Evolutionary conservation across 306 rosid species (phyloP), one percentile per base, ranked within the genome.

Genomic region (Chamaecrista fasciculata): DNA sequence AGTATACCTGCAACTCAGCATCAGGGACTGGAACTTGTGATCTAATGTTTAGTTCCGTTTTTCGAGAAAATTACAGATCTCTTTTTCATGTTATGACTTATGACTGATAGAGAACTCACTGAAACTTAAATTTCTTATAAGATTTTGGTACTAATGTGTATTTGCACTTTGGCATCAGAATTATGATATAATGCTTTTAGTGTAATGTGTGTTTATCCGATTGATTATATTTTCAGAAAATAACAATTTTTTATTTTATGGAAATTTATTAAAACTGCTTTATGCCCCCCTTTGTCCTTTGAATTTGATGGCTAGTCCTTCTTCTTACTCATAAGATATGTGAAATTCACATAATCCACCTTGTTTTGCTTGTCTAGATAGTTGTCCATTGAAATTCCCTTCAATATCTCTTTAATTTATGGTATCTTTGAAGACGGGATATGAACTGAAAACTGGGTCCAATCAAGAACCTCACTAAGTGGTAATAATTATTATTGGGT

Each of bases 401-500:
- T 50, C 50, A 86, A 28, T 46, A 83, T 83, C 8, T 47, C 59
- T 62, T 80, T 80, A 0, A 86, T 55, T 1, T 47, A 51, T 0
- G 71, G 72, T 25, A 86, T 80, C 80, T 63, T 69, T 0, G 74
- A 76, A 40, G 65, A 24, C 2, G 86, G 75, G 29, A 83, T 56
- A 4, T 76, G 86, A 39, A 83, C 56, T 0, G 88, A 76, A 60
- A 86, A 81, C 50, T 53, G 59, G 31, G 44, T 69, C 85, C 87
- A 85, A 9, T 85, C 59, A 6, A 77, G 83, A 72, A 80, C 87
- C 49, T 85, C 90, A 2, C 81, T 82, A 3, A 82, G 82, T 0
- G 89, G 86, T 16, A 79, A 69, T 12, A 73, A 20, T 75, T 78
- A 4, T 18, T n/a, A 26, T 83, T 77, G 1, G 85, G 77, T 11